These are phyloP conservation scores for Leccinum olivaceopallidum DNA, from an alignment of 768 basidiomycete species.

Conservation along the genomic window DNA sequence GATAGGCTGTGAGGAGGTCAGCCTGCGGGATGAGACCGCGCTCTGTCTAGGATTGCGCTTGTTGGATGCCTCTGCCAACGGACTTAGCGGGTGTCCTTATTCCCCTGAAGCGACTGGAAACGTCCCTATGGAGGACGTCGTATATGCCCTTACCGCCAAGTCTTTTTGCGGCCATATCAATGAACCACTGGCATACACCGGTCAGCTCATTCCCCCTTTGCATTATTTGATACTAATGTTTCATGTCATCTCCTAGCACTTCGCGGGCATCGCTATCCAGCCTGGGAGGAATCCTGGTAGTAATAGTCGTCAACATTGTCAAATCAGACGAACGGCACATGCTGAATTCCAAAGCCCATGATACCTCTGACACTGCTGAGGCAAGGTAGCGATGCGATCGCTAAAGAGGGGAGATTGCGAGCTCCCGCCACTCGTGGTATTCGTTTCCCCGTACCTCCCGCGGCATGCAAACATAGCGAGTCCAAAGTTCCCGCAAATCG, in stretches of 20 bases:
- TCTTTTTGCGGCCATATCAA: constrained; percentile 53
- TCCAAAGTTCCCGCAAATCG: too few relatives aligned
- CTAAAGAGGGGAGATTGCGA: too few relatives aligned
- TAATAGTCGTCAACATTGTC: not conserved
- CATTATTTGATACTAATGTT: not conserved
- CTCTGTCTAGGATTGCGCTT: too few relatives aligned
- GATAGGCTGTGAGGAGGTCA: constrained; percentile 95
- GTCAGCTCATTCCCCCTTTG: constrained; percentile 11
- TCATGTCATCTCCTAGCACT: not conserved
- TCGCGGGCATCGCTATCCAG: not conserved
- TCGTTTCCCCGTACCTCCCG: too few relatives aligned
- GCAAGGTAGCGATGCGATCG: too few relatives aligned
- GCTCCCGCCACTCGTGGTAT: too few relatives aligned
- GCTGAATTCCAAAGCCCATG: too few relatives aligned
- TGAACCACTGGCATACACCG: constrained; percentile 15
- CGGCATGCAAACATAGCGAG: too few relatives aligned
- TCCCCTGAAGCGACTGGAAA: constrained; percentile 96
- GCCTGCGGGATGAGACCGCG: constrained; percentile 62
- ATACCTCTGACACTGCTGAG: too few relatives aligned
- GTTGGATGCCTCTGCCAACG: constrained; percentile 77
- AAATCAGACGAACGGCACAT: too few relatives aligned
- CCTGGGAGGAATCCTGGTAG: not conserved
- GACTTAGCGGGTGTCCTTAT: constrained; percentile 96
- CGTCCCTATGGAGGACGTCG: constrained; percentile 89
- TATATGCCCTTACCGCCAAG: constrained; percentile 77